These are phyloP conservation scores for Lanmaoa rubissima DNA, from an alignment of 768 basidiomycete species.

Conservation along the genomic window DNA sequence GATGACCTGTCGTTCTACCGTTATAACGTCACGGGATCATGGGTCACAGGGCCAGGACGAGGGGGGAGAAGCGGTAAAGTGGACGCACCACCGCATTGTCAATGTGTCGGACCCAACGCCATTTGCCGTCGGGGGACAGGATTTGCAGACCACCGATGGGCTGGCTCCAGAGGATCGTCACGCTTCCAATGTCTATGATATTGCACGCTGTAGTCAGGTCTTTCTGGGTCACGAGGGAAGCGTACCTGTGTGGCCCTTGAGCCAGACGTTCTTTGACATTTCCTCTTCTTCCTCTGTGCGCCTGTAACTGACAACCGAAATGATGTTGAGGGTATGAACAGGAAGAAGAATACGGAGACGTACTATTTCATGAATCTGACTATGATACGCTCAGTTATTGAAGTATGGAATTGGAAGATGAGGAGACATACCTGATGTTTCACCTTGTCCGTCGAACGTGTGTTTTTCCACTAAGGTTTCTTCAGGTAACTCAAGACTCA, in stretches of 20 bases:
- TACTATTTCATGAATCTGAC: conserved; percentile 69
- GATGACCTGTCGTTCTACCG: conserved; percentile 41
- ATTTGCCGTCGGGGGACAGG: conserved; percentile 46
- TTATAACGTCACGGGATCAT: not conserved
- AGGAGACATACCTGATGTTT: conserved; percentile 36
- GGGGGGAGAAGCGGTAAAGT: not conserved
- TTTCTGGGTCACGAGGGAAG: not conserved
- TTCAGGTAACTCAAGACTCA: conserved; percentile 53
- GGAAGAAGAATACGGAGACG: conserved; percentile 5
- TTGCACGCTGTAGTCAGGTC: conserved; percentile 30
- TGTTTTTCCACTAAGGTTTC: conserved; percentile 51
- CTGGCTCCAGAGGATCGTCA: conserved; percentile 60
- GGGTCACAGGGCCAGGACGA: not conserved
- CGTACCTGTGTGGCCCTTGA: conserved; percentile 57
- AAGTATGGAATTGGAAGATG: not conserved
- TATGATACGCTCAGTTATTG: conserved; percentile 16
- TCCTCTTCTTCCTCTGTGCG: conserved; percentile 48
- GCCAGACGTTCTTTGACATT: conserved; percentile 53
- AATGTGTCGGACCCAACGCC: conserved; percentile 59
- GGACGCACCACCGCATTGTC: conserved; percentile 51
- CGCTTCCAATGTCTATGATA: conserved; percentile 50
- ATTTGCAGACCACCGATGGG: conserved; percentile 60
- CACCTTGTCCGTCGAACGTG: conserved; percentile 37
- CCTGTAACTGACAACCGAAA: conserved; percentile 39
- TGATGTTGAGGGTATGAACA: not conserved